Evolutionary conservation across 495 filamentous ascomycete genomes (phyloP).

Genomic region (Xylaria bambusicola): DNA sequence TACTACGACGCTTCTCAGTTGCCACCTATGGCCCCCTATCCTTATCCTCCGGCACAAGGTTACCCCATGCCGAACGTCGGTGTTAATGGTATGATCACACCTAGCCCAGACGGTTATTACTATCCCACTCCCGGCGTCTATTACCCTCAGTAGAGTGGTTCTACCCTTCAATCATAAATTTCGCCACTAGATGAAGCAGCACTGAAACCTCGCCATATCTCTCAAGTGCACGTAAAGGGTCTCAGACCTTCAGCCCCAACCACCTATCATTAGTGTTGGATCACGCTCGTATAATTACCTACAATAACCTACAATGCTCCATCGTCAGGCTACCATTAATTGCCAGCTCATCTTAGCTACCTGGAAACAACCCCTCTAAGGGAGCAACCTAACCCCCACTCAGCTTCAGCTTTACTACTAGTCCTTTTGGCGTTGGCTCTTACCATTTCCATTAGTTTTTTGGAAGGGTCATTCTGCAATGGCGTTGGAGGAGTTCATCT

Average conservation of each 20-base stretch:
- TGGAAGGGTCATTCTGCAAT: slow-evolving; percentile 20
- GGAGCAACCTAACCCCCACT: background rate
- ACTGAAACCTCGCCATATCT: background rate
- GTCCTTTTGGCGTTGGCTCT: slow-evolving; percentile 13
- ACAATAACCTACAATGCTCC: background rate
- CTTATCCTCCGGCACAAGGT: slow-evolving; percentile 52
- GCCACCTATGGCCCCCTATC: slow-evolving; percentile 52
- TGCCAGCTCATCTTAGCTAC: background rate
- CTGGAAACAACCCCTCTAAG: background rate
- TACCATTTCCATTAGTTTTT: slow-evolving; percentile 20
- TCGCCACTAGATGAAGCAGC: background rate
- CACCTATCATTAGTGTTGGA: slow-evolving; percentile 1
- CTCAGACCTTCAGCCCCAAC: background rate
- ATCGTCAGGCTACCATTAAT: slow-evolving; percentile 8
- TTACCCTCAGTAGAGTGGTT: slow-evolving; percentile 52
- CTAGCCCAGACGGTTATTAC: slow-evolving; percentile 68
- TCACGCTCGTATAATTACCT: background rate
- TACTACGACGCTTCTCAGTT: slow-evolving; percentile 83
- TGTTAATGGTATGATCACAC: slow-evolving; percentile 82
- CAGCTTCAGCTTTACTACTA: background rate
- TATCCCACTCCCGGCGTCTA: slow-evolving; percentile 69
- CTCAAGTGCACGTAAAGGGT: background rate
- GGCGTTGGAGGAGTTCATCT: slow-evolving; percentile 21
- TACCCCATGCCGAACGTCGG: slow-evolving; percentile 59
- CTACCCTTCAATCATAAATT: background rate